Percentiles rank a stretch among this genome's conserved stretches.
These are phyloP conservation scores for Aspergillus sp. DNA, from an alignment of 2,329 filamentous ascomycete genomes.

Conservation along the genomic window DNA sequence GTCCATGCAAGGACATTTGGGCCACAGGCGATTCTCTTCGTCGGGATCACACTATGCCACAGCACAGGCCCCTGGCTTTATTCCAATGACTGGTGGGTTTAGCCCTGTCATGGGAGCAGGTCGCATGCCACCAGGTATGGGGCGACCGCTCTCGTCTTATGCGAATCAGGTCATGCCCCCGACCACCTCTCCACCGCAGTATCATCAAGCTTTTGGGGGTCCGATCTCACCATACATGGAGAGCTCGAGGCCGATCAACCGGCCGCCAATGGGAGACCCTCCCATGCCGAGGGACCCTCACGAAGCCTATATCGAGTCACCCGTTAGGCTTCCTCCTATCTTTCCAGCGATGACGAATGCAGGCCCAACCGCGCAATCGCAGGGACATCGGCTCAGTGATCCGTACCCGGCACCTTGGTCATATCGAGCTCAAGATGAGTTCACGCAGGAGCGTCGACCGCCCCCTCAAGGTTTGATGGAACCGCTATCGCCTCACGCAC, in stretches of 20 bases:
- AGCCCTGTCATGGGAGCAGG: constrained; percentile 19
- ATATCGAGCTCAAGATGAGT: constrained; percentile 17
- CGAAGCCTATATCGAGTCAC: constrained; percentile 26
- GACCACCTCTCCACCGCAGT: constrained; percentile 28
- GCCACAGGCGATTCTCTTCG: constrained; percentile 29
- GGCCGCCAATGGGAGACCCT: constrained; percentile 20
- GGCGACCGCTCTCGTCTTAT: constrained; percentile 24
- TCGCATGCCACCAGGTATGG: constrained; percentile 15
- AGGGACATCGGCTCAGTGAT: constrained; percentile 29
- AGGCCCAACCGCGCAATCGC: constrained; percentile 14
- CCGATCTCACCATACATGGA: constrained; percentile 25
- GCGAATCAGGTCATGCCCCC: constrained; percentile 21
- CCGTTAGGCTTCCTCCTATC: constrained; percentile 34
- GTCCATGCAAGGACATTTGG: constrained; percentile 17
- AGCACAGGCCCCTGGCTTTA: constrained; percentile 19
- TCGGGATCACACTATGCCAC: constrained; percentile 16
- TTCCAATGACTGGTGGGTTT: constrained; percentile 20
- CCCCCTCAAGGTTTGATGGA: constrained; percentile 18
- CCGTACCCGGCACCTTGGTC: constrained; percentile 26
- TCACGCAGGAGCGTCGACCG: constrained; percentile 17
- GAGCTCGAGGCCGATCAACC: constrained; percentile 16
- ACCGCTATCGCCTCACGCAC: constrained; percentile 21
- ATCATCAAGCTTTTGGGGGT: constrained; percentile 20
- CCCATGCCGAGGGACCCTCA: constrained; percentile 19
- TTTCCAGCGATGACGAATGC: constrained; percentile 25